Conservation (phyloP, 768 basidiomycete genomes). For the Termitomyces sp. region DNA sequence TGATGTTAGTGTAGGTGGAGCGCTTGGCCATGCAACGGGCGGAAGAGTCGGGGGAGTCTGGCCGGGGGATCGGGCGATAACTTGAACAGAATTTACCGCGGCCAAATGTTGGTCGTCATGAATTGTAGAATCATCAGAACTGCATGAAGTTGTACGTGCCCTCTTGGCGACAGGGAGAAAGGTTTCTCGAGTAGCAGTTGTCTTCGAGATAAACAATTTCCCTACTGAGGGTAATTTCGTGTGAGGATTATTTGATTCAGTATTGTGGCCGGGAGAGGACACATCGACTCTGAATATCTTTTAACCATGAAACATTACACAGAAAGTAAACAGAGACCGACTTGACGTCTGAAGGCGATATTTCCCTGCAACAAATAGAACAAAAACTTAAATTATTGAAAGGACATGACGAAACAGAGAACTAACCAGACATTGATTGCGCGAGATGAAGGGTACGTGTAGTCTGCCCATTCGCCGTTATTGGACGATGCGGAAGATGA, state of each 20-base stretch:
- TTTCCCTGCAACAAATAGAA: not conserved
- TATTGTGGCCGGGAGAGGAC: not conserved
- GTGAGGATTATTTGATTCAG: not conserved
- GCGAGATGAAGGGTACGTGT: not conserved
- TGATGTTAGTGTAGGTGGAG: not conserved
- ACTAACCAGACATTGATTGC: constrained; percentile 11
- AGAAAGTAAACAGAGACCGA: not conserved
- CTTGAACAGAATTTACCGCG: not conserved
- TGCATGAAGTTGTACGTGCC: not conserved
- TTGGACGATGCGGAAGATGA: constrained; percentile 10
- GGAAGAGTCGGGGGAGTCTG: not conserved
- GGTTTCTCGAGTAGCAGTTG: not conserved
- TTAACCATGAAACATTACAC: not conserved
- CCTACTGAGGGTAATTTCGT: not conserved
- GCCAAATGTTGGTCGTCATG: not conserved
- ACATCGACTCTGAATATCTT: not conserved
- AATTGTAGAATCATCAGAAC: not conserved
- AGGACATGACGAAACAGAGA: not conserved
- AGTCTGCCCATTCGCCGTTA: constrained; percentile 1
- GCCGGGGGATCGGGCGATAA: not conserved
- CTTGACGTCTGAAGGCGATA: constrained; percentile 1
- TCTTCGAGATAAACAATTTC: not conserved
- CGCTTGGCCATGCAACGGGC: not conserved
- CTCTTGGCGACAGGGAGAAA: constrained; percentile 3
- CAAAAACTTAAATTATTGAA: not conserved